Percentiles rank a stretch among this genome's conserved stretches.
Conservation (phyloP, 352 stramenopile genomes). For the Phytophthora fragariae region DNA sequence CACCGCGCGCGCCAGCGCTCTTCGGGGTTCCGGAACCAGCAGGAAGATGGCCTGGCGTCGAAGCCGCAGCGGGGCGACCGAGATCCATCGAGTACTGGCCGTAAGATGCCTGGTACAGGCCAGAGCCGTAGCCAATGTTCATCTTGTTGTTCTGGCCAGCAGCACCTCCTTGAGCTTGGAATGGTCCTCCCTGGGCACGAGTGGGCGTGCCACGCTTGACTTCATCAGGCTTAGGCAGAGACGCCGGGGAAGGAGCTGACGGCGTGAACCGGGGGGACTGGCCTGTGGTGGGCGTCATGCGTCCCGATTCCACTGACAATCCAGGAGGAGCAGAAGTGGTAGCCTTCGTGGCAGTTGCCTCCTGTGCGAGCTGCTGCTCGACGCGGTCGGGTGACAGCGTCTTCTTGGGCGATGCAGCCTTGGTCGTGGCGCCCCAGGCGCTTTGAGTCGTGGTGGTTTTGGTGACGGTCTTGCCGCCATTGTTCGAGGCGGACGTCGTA, state of each 20-base stretch:
- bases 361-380: conserved; percentile 36
- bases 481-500: conserved; percentile 48
- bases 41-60: conserved; percentile 48
- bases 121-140: conserved; percentile 69
- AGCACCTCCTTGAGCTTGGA: conserved; percentile 51
- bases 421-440: conserved; percentile 56
- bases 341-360: conserved; percentile 39
- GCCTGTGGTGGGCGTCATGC: conserved; percentile 68
- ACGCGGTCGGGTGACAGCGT: conserved; percentile 63
- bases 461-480: conserved; percentile 48
- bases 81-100: conserved; percentile 88
- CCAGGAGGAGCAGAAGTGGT: conserved; percentile 73
- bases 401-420: conserved; percentile 71
- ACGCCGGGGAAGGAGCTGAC: conserved; percentile 84
- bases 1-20: conserved; percentile 36
- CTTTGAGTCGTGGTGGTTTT: conserved; percentile 61
- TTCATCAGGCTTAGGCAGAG: conserved; percentile 86
- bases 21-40: conserved; percentile 70
- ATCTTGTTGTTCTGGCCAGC: conserved; percentile 64
- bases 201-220: conserved; percentile 82
- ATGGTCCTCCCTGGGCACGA: conserved; percentile 53
- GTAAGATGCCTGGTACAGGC: conserved; percentile 82
- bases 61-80: conserved; percentile 40
- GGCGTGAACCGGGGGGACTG: conserved; percentile 76
- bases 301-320: conserved; percentile 72